Percentiles rank a stretch among this genome's conserved stretches.
phyloP scores from a whole-genome alignment of 169 alveolate species.

The Theileria orientalis region DNA sequence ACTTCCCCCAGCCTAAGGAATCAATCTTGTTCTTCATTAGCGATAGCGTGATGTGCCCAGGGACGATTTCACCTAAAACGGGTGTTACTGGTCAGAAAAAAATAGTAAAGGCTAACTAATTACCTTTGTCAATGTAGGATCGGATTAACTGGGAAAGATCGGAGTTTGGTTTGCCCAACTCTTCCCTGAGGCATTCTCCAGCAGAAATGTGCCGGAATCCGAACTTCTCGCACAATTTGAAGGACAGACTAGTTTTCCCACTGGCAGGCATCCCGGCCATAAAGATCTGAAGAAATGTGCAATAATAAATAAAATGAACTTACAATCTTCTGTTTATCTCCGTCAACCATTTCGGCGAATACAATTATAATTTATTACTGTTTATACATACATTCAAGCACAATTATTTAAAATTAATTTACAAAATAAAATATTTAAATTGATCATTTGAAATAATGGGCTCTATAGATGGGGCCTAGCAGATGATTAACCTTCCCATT shows the following conservation, averaged over 20 bases:
- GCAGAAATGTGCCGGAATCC: constrained; percentile 89
- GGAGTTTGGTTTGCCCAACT: constrained; percentile 63
- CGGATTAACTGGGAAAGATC: constrained; percentile 49
- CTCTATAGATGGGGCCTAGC: too few species aligned
- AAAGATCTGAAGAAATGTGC: constrained; percentile 51
- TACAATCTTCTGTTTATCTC: constrained; percentile 52
- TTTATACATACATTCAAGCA: not conserved
- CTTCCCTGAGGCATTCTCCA: constrained; percentile 81
- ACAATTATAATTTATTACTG: not conserved
- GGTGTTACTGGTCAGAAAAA: not conserved
- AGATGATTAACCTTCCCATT: too few species aligned
- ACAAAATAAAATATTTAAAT: not conserved
- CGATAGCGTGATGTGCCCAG: constrained; percentile 90
- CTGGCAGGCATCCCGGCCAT: constrained; percentile 86
- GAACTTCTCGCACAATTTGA: constrained; percentile 64
- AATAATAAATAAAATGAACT: not conserved
- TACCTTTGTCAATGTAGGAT: constrained; percentile 70
- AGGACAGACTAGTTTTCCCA: constrained; percentile 85
- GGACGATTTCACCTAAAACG: constrained; percentile 87
- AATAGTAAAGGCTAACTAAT: not conserved
- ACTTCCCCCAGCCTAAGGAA: constrained; percentile 84
- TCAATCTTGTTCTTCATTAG: constrained; percentile 87
- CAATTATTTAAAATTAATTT: not conserved
- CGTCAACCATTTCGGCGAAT: not conserved
- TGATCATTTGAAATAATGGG: too few species aligned